Base-by-base conservation (phyloP, 2,329 filamentous ascomycete species). In the Pseudogymnoascus sp. region DNA sequence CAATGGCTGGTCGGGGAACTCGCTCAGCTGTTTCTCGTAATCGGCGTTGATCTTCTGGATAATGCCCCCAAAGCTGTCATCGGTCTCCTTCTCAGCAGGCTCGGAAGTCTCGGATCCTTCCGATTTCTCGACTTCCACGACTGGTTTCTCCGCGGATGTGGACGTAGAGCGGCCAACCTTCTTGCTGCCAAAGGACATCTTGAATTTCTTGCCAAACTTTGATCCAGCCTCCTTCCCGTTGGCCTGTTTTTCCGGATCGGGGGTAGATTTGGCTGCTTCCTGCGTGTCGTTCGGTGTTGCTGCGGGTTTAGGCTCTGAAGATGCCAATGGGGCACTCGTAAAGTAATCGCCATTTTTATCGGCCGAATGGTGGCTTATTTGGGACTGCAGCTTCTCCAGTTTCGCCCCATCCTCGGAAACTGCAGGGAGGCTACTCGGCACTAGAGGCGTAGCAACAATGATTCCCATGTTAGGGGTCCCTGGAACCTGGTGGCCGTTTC, bases 191-290 rank as follows among this genome's bases (percentile, higher is more conserved):
- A 93, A 92, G 0, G 87, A 86, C 80, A 64, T 81, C 59, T 89
- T 86, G 75, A 96, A 93, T 70, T 91, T 91, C 77, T 93, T 95
- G 47, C 89, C 86, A 73, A 96, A 96, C 5, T 91, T 79, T 1
- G 83, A 87, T 63, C 80, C 74, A 61, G 76, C 77, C 65, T 83
- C 83, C 67, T 90, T 89, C 11, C 79, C 77, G 63, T 80, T 87
- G 68, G 85, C 83, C 71, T 86, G 78, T 74, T 88, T 81, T 64
- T 85, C 78, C 63, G 80, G 77, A 59, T 82, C 85, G 19, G 59
- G 59, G 0, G 83, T 82, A 9, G 82, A 80, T 66, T 78, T 79
- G 26, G 73, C 76, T 35, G 76, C 78, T 62, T 74, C 78, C 57
- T 77, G 70, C 53, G 74, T 69, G 64, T 80, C 78, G 8, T 77